Conservation (phyloP, 2,329 filamentous ascomycete species). For the Cladosporium sp. region DNA sequence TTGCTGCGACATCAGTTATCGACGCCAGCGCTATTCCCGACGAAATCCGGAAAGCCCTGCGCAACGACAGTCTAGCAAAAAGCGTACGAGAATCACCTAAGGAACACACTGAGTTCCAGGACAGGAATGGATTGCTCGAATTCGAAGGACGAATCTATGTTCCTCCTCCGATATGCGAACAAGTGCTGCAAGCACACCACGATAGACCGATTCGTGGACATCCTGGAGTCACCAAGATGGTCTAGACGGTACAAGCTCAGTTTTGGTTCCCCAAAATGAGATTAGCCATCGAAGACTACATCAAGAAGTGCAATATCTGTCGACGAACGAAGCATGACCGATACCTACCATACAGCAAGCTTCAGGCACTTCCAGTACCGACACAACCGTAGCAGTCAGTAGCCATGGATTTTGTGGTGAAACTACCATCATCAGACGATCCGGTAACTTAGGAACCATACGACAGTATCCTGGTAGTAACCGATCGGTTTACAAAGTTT, state of each 20-base stretch:
- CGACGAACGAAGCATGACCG: neutral
- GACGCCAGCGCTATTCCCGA: neutral
- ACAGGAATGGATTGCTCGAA: neutral
- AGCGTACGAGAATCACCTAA: neutral
- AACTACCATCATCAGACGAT: neutral
- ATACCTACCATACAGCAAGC: neutral
- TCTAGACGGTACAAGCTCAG: neutral
- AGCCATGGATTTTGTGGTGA: neutral
- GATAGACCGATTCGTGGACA: neutral
- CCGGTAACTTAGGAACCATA: neutral
- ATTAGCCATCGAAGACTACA: neutral
- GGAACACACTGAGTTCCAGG: neutral
- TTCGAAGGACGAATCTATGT: neutral
- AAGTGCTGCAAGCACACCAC: neutral
- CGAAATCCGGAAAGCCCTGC: neutral
- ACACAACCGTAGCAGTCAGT: neutral
- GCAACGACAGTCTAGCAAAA: neutral
- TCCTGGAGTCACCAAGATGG: neutral
- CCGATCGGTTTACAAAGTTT: neutral
- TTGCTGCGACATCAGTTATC: neutral
- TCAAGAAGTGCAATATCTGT: neutral
- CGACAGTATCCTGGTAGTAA: neutral
- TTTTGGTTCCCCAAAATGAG: neutral
- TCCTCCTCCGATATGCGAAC: neutral
- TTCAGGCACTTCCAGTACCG: neutral